Evolutionary conservation across 2,329 filamentous ascomycete species (phyloP).

Genomic region (Boeremia lycopersici): DNA sequence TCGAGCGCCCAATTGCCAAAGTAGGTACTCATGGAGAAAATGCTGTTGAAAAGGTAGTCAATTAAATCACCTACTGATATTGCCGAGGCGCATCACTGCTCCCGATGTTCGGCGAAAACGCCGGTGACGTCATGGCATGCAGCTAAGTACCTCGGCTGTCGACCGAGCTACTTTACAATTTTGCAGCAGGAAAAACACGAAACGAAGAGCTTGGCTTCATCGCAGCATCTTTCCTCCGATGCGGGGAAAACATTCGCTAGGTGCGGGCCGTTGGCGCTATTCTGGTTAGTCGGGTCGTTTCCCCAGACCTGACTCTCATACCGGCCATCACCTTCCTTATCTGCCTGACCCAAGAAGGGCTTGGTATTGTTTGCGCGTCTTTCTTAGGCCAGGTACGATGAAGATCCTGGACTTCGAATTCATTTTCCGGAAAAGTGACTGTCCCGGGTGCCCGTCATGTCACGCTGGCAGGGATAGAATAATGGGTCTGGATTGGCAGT

Average conservation of each 20-base stretch:
- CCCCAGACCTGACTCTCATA: background rate
- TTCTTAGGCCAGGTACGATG: background rate
- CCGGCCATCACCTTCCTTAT: background rate
- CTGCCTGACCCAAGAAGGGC: background rate
- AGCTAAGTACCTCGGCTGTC: background rate
- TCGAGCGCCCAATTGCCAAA: background rate
- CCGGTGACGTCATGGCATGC: slow-evolving; percentile 3
- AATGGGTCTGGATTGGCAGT: too few relatives aligned
- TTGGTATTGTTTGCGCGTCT: background rate
- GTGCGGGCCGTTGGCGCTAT: background rate
- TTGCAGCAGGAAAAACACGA: background rate
- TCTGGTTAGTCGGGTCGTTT: background rate
- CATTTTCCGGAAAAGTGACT: background rate
- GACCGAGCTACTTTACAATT: background rate
- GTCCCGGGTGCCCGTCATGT: background rate
- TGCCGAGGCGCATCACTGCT: too few relatives aligned
- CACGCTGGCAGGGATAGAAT: background rate
- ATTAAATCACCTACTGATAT: background rate
- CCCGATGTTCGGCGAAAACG: background rate
- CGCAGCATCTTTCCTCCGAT: slow-evolving; percentile 11
- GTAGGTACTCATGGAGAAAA: background rate
- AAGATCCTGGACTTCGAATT: background rate
- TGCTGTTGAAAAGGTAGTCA: background rate
- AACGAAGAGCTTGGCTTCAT: background rate
- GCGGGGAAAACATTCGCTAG: slow-evolving; percentile 9